Conservation (phyloP, 1,284 basidiomycete species). For the Gomphus sp. region DNA sequence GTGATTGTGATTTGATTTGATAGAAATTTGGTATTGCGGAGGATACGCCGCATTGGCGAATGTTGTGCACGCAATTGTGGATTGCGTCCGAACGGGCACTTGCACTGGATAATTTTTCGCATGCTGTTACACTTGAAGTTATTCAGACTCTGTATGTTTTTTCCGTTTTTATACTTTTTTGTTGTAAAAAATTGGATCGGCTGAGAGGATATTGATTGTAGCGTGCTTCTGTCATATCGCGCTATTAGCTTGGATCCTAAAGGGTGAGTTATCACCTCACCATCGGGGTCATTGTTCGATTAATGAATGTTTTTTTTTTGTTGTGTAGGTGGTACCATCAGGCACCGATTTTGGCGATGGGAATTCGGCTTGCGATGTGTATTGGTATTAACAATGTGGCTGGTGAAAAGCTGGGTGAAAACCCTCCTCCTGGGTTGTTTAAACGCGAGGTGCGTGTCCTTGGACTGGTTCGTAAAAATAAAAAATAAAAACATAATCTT, state of each 20-base stretch:
- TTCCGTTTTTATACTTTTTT: constrained; percentile 2
- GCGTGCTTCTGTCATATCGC: neutral
- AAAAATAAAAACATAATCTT: too few relatives aligned
- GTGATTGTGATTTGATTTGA: too few relatives aligned
- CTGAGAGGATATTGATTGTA: constrained; percentile 4
- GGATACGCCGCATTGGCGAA: constrained; percentile 10
- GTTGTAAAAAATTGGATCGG: constrained; percentile 8
- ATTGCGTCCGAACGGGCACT: constrained; percentile 9
- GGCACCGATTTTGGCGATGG: constrained; percentile 11
- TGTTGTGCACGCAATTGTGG: constrained; percentile 10
- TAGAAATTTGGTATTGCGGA: constrained; percentile 5
- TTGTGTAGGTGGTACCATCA: constrained; percentile 2
- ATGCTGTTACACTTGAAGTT: constrained; percentile 8
- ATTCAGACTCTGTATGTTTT: constrained; percentile 11
- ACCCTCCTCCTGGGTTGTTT: constrained; percentile 8
- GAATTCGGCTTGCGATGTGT: constrained; percentile 11
- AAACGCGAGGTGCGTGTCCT: constrained; percentile 6
- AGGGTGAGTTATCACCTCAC: neutral
- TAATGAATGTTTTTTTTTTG: neutral
- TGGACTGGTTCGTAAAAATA: neutral
- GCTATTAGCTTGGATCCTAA: constrained; percentile 9
- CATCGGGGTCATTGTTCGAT: neutral
- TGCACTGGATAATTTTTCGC: constrained; percentile 7
- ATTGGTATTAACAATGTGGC: constrained; percentile 11
- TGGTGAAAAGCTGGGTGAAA: constrained; percentile 1